phyloP scores from a whole-genome alignment of 2,329 filamentous ascomycete species.

The Cylindrodendrum hubeiense region DNA sequence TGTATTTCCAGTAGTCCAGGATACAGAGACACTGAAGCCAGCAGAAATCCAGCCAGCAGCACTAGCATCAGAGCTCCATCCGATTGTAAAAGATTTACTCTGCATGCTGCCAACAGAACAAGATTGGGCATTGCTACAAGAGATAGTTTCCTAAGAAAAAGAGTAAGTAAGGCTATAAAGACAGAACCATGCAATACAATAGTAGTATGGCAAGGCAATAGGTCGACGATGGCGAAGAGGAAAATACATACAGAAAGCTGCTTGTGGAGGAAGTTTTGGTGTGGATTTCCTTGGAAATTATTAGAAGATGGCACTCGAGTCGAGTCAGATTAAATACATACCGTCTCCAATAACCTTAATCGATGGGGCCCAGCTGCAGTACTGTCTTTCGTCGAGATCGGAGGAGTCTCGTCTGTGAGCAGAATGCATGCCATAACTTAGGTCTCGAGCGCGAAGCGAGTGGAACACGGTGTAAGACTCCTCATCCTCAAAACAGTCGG shows the following conservation, averaged over 20 bases:
- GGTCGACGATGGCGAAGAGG: too few relatives aligned
- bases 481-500: background rate
- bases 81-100: conserved; percentile 10
- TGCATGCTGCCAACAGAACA: conserved; percentile 1
- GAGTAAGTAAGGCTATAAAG: background rate
- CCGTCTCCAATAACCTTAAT: background rate
- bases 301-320: background rate
- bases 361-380: background rate
- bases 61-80: background rate
- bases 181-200: background rate
- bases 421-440: background rate
- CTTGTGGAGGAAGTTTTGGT: conserved; percentile 15
- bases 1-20: conserved; percentile 7
- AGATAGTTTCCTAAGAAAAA: background rate
- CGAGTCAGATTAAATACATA: background rate
- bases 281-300: conserved; percentile 1
- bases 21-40: conserved; percentile 5
- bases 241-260: conserved; percentile 9
- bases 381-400: too few relatives aligned
- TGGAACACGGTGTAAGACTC: background rate
- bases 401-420: too few relatives aligned
- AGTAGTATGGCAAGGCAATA: too few relatives aligned
- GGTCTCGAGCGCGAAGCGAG: background rate
- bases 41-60: conserved; percentile 8
- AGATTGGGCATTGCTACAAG: background rate